Percentiles rank a stretch among this genome's conserved stretches.
Evolutionary conservation across 1,284 basidiomycete genomes (phyloP).

Genomic region (Trametes versicolor): DNA sequence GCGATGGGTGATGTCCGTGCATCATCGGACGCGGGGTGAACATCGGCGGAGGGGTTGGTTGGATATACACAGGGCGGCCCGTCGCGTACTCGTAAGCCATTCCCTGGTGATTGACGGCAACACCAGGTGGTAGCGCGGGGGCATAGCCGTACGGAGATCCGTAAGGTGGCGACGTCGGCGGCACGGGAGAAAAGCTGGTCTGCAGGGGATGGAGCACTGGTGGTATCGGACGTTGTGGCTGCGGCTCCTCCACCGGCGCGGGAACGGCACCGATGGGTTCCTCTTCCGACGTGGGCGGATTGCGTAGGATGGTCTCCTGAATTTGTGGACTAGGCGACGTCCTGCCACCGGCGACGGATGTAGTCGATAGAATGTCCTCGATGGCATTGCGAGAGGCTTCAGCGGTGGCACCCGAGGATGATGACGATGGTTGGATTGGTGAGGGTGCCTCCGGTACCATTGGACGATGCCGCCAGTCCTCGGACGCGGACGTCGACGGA

Average conservation of each 20-base stretch:
- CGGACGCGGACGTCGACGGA: constrained; percentile 14
- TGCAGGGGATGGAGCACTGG: constrained; percentile 66
- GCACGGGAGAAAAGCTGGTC: constrained; percentile 63
- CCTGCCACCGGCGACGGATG: constrained; percentile 28
- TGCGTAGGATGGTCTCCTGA: constrained; percentile 54
- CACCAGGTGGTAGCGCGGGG: constrained; percentile 73
- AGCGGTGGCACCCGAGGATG: constrained; percentile 1
- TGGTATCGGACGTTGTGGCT: constrained; percentile 41
- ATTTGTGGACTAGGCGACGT: constrained; percentile 38
- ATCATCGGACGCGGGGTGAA: constrained; percentile 73
- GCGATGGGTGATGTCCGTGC: constrained; percentile 56
- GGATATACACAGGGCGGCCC: constrained; percentile 78
- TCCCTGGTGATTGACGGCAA: constrained; percentile 77
- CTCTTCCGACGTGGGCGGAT: constrained; percentile 43
- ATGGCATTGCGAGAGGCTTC: constrained; percentile 47
- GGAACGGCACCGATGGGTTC: constrained; percentile 13
- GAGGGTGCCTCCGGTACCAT: not conserved
- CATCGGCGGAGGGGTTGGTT: constrained; percentile 62
- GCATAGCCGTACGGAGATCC: constrained; percentile 71
- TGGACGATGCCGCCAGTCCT: constrained; percentile 7
- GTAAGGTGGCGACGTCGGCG: constrained; percentile 64
- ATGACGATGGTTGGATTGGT: constrained; percentile 1
- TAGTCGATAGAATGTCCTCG: constrained; percentile 48
- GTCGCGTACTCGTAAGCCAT: constrained; percentile 82
- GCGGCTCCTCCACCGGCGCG: constrained; percentile 34